A percentile compares a stretch with the other conserved stretches of the same genome.
These are phyloP conservation scores for Nicotiana benthamiana DNA, from an alignment of 257 asterid species.

Conservation along the genomic window DNA sequence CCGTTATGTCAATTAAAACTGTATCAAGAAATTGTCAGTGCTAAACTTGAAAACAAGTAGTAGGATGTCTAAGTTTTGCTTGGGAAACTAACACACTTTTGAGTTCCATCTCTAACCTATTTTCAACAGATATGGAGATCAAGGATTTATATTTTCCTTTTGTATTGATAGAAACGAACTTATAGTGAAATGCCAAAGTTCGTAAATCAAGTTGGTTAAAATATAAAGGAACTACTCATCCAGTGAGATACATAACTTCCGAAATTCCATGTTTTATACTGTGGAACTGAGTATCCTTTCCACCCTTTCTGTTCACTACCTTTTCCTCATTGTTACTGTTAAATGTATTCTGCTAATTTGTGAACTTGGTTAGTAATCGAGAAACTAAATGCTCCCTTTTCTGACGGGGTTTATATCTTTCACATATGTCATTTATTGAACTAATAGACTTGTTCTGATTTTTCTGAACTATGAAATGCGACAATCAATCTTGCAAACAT, in stretches of 20 bases:
- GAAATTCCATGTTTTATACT: too few species aligned
- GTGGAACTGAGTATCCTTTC: too few species aligned
- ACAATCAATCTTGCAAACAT: slow-evolving; percentile 19
- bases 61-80: neutral
- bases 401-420: neutral
- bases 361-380: neutral
- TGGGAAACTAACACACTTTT: neutral
- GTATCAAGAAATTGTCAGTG: neutral
- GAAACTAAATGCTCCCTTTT: neutral
- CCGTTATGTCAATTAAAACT: neutral
- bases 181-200: neutral
- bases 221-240: too few species aligned
- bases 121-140: neutral
- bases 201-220: neutral
- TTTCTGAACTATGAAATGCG: neutral
- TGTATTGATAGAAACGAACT: neutral
- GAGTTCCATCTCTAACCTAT: neutral
- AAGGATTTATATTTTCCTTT: neutral
- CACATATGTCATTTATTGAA: neutral
- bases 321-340: too few species aligned
- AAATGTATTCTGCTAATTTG: too few species aligned
- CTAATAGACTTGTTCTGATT: neutral
- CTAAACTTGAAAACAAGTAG: neutral
- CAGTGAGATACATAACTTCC: too few species aligned
- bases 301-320: too few species aligned